phyloP scores from a whole-genome alignment of 2,329 filamentous ascomycete species.

The Aureobasidium sp. region DNA sequence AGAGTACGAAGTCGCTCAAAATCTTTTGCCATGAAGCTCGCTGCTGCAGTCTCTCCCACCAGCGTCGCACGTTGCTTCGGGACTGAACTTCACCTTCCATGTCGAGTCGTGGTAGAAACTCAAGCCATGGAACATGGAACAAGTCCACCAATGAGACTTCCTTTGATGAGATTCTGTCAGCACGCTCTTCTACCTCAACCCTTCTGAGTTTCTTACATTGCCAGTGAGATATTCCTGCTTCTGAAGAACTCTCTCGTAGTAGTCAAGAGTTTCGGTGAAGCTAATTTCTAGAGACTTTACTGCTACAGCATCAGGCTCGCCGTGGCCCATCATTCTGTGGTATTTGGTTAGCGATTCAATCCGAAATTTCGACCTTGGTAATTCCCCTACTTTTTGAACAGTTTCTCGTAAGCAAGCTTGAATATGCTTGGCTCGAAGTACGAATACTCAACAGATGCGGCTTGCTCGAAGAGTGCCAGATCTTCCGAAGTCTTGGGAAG shows the following conservation, averaged over 20 bases:
- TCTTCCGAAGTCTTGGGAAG: not conserved
- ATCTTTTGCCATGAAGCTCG: not conserved
- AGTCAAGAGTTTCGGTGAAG: not conserved
- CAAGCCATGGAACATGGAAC: constrained; percentile 9
- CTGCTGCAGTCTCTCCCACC: constrained; percentile 2
- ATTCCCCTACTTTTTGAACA: not conserved
- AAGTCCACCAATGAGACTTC: constrained; percentile 3
- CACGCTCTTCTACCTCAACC: too few relatives aligned
- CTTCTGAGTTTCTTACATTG: not conserved
- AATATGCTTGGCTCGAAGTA: constrained; percentile 4
- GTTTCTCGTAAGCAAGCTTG: constrained; percentile 3
- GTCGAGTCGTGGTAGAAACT: not conserved
- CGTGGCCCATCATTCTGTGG: not conserved
- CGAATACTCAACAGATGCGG: constrained; percentile 1
- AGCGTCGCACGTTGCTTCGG: not conserved
- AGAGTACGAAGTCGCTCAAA: not conserved
- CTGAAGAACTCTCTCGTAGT: constrained; percentile 1
- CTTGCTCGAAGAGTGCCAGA: not conserved
- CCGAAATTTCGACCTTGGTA: not conserved
- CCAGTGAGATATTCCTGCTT: not conserved
- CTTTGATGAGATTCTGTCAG: not conserved
- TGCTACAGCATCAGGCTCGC: not conserved
- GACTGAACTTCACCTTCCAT: not conserved
- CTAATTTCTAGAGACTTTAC: not conserved
- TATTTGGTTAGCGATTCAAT: not conserved